A percentile compares a stretch with the other conserved stretches of the same genome.
These are phyloP conservation scores for Lipomyces yamanashiensis DNA, from an alignment of 805 yeast species.

Conservation along the genomic window DNA sequence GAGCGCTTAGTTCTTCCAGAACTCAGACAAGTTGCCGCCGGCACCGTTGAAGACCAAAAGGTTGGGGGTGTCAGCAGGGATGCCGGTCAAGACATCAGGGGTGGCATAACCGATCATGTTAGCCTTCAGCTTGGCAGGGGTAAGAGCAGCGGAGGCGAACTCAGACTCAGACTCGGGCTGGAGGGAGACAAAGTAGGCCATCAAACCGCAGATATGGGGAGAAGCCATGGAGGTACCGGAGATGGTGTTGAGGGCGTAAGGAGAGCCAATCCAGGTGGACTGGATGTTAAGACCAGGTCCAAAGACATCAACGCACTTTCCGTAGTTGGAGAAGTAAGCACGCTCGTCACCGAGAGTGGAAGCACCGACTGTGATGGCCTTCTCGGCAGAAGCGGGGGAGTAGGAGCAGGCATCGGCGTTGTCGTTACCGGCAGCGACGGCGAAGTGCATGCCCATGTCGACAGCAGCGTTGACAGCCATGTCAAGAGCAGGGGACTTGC, in stretches of 20 bases:
- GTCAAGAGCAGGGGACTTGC: constrained; percentile 60
- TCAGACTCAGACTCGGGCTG: constrained; percentile 59
- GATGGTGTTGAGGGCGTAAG: constrained; percentile 56
- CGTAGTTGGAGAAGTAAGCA: constrained; percentile 95
- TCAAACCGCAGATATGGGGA: constrained; percentile 62
- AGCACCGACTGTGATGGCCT: constrained; percentile 92
- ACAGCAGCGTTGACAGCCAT: constrained; percentile 64
- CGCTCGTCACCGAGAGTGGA: constrained; percentile 84
- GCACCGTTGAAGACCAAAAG: constrained; percentile 63
- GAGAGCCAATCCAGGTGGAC: constrained; percentile 61
- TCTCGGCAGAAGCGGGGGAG: constrained; percentile 65
- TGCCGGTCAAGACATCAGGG: constrained; percentile 51
- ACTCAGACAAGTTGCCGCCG: constrained; percentile 57
- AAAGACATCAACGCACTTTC: constrained; percentile 92
- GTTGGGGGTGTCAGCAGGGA: constrained; percentile 59
- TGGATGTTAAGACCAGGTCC: constrained; percentile 83
- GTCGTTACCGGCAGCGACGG: constrained; percentile 69
- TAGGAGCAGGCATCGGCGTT: constrained; percentile 62
- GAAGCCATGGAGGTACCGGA: constrained; percentile 71
- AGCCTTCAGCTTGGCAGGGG: constrained; percentile 51
- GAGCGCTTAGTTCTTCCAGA: constrained; percentile 49
- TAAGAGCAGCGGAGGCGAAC: constrained; percentile 48
- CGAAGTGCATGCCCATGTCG: constrained; percentile 60
- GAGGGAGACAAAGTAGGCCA: constrained; percentile 61
- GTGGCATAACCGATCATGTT: constrained; percentile 59